These are phyloP conservation scores for Hanseniaspora vineae DNA, from an alignment of 805 yeast species.

Conservation along the genomic window DNA sequence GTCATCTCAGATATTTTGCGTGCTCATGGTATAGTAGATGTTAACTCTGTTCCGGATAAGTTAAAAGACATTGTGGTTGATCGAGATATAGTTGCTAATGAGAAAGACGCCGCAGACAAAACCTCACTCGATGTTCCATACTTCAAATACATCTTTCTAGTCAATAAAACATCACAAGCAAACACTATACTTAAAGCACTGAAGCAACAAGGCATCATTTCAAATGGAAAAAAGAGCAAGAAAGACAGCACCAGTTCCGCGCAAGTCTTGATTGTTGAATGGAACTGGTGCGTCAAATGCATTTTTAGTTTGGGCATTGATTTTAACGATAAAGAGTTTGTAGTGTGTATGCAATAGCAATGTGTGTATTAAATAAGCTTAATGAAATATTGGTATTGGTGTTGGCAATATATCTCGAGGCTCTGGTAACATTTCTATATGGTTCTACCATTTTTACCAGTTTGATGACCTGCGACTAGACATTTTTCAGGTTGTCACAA, in stretches of 20 bases:
- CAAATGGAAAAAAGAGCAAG: neutral
- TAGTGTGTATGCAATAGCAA: neutral
- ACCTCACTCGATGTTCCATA: neutral
- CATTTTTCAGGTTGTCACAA: no score
- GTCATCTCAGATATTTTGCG: slow-evolving; percentile 15
- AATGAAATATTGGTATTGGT: no score
- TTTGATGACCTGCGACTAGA: neutral
- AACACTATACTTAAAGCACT: slow-evolving; percentile 12
- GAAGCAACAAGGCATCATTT: neutral
- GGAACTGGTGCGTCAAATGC: slow-evolving; percentile 23
- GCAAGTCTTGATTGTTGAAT: slow-evolving; percentile 16
- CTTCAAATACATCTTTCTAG: slow-evolving; percentile 14
- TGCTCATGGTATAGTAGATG: slow-evolving; percentile 16
- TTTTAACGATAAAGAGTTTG: slow-evolving; percentile 2
- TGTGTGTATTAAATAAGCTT: no score
- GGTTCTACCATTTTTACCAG: no score
- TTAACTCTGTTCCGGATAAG: slow-evolving; percentile 3
- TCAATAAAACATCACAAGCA: slow-evolving; percentile 19
- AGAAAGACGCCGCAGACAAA: slow-evolving; percentile 10
- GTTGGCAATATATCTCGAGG: no score
- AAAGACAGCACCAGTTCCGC: neutral
- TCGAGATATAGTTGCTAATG: slow-evolving; percentile 9
- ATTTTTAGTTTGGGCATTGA: slow-evolving; percentile 16
- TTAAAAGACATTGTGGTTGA: slow-evolving; percentile 1
- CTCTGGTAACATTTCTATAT: no score